phyloP scores from a whole-genome alignment of 2,329 filamentous ascomycete genomes.

The Dendrostoma leiphaemia region DNA sequence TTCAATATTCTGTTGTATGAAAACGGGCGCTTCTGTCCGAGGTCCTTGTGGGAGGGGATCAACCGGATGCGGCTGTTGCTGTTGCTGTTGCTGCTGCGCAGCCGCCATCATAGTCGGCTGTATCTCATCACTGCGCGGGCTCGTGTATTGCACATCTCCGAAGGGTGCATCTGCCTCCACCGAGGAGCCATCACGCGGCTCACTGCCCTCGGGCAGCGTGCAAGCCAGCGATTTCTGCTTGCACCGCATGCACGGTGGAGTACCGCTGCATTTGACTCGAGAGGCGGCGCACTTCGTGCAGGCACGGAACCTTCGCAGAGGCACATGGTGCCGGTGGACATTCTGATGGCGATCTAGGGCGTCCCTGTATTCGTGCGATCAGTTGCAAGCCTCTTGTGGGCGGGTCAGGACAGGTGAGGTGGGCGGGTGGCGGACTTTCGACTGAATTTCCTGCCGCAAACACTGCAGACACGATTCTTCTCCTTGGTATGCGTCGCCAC shows the following conservation, averaged over 20 bases:
- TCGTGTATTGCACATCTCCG: not conserved
- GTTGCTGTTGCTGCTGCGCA: not conserved
- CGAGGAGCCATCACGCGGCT: not conserved
- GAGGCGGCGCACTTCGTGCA: conserved; percentile 11
- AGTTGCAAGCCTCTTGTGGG: not conserved
- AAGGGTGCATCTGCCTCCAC: not conserved
- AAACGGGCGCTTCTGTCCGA: not conserved
- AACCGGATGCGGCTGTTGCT: not conserved
- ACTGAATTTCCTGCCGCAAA: conserved; percentile 13
- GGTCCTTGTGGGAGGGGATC: not conserved
- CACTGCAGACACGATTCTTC: conserved; percentile 4
- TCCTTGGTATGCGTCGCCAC: conserved; percentile 10
- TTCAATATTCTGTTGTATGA: not conserved
- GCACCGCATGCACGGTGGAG: conserved; percentile 4
- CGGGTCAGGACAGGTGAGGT: not conserved
- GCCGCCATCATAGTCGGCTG: not conserved
- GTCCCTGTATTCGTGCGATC: not conserved
- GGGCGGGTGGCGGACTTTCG: not conserved
- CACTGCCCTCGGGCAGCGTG: conserved; percentile 3
- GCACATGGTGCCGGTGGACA: conserved; percentile 5
- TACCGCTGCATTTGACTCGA: conserved; percentile 11
- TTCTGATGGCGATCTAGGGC: conserved; percentile 7
- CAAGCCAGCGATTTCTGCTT: conserved; percentile 9
- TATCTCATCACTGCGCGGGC: not conserved
- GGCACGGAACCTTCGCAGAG: conserved; percentile 10